These are phyloP conservation scores for Castanea crenata DNA, from an alignment of 306 rosid species.

Conservation along the genomic window DNA sequence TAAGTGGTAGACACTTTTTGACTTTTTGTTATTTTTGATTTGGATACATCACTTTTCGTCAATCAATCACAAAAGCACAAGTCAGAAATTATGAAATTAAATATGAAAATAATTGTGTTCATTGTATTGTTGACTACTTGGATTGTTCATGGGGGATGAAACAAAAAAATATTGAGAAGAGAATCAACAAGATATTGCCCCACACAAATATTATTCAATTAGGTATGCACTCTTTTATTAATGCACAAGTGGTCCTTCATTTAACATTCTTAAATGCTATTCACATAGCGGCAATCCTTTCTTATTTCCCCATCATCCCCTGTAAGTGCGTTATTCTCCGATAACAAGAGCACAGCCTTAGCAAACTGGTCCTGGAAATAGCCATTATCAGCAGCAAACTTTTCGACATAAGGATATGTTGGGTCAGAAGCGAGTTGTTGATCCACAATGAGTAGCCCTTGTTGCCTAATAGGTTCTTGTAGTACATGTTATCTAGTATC, in stretches of 20 bases:
- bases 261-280: slow-evolving; percentile 24
- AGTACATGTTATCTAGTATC: slow-evolving; percentile 76
- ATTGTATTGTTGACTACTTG: no score
- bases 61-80: accelerated
- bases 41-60: no score
- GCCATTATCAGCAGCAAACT: slow-evolving; percentile 62
- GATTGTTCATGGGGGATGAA: no score
- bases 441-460: slow-evolving; percentile 71
- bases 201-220: no score
- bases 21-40: no score
- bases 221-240: no score
- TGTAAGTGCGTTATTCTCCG: slow-evolving; percentile 63
- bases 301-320: slow-evolving; percentile 66
- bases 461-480: slow-evolving; percentile 55
- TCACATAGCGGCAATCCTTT: slow-evolving; percentile 70
- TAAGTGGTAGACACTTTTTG: no score
- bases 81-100: no score
- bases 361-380: slow-evolving; percentile 76
- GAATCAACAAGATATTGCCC: no score
- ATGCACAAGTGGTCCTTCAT: neutral
- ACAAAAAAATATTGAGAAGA: no score
- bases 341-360: slow-evolving; percentile 49
- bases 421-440: slow-evolving; percentile 60
- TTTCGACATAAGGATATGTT: slow-evolving; percentile 58
- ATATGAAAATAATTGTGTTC: no score